Base-by-base conservation (phyloP, 345 rosid species). In the Populus pruinosa region DNA sequence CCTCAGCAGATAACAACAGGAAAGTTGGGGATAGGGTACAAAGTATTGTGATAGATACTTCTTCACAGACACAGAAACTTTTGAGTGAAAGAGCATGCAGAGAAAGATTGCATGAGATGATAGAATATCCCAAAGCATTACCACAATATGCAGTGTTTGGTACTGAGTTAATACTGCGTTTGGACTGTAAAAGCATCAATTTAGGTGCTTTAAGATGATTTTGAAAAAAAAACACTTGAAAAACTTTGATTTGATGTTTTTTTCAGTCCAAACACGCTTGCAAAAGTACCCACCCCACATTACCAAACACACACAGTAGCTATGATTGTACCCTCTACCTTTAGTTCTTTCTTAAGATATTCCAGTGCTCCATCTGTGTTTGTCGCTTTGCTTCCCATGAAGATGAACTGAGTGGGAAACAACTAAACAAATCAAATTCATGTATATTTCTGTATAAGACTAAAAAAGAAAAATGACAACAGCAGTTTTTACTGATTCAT, bases 371-470 rank as follows among this genome's bases (percentile, higher is more conserved):
- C 77, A 61, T 78, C 78, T 63, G 53, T 67, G 41, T 76, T 77
- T 47, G 85, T 75, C 73, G 47, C 63, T 83, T 81, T 77, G 81
- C 69, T 82, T 67, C 83, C 87, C 88, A 85, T 79, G 83, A 92
- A 86, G 80, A 92, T 69, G 63, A 89, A 88, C 92, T 91, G 91
- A 61, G 47, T n/a, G 55, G 71, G 50, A 13, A 77, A 64, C 33
- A 56, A 83, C 20, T 64, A 61, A 18, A 76, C 5, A 47, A 55
- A 74, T 81, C 35, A 73, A 43, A n/a, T 44, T 69, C 29, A 33
- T n/a, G 10, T 69, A 49, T 76, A 77, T 75, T 53, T 69, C 62
- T 35, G 10, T n/a, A 8, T 44, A 47, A 73, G 61, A 35, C n/a
- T 23, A 9, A 75, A 63, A 62, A 49, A 61, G 0, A 35, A 14